Conservation (phyloP, 1,284 basidiomycete species). For the Tylopilus sp. region DNA sequence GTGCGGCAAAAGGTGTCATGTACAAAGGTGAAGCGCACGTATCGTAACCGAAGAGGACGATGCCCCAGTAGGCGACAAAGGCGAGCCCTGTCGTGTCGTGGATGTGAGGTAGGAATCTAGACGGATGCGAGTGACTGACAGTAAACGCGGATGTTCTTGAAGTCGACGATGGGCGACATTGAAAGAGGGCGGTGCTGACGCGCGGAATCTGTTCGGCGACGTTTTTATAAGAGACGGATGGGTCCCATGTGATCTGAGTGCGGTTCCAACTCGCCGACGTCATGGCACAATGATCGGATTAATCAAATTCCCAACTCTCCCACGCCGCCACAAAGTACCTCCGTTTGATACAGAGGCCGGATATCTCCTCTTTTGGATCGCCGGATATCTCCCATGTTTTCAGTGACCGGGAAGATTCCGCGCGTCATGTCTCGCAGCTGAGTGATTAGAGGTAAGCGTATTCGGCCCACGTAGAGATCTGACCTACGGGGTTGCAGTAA, state of each 20-base stretch:
- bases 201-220: no score
- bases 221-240: no score
- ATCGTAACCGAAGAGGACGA: constrained; percentile 77
- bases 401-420: constrained; percentile 78
- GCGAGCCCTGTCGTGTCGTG: constrained; percentile 53
- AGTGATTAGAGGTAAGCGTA: constrained; percentile 90
- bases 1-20: constrained; percentile 2
- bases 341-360: no score
- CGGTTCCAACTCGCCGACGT: no score
- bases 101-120: not conserved
- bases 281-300: no score
- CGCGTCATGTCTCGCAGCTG: constrained; percentile 74
- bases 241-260: no score
- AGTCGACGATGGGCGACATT: constrained; percentile 13
- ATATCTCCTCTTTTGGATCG: no score
- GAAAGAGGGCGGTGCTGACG: not conserved
- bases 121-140: constrained; percentile 34
- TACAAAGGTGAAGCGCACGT: constrained; percentile 42
- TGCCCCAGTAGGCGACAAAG: constrained; percentile 73
- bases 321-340: no score
- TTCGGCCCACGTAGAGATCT: constrained; percentile 96
- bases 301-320: no score
- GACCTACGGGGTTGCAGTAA: constrained; percentile 93
- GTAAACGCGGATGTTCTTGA: constrained; percentile 59
- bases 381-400: no score